phyloP scores from a whole-genome alignment of 2,329 filamentous ascomycete genomes.

The Graphilbum sp. region DNA sequence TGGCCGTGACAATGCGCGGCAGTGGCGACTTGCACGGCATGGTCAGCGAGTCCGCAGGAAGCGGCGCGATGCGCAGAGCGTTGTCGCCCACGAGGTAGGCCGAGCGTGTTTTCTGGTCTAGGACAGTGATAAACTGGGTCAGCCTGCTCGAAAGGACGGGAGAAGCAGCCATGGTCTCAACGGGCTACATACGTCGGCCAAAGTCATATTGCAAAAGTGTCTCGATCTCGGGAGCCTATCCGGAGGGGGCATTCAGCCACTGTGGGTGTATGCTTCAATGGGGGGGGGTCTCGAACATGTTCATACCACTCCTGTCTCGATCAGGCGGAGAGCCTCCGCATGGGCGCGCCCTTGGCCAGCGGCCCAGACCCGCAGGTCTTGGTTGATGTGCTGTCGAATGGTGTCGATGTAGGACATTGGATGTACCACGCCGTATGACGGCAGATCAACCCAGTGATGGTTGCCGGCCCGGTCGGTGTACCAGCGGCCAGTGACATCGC shows the following conservation, averaged over 20 bases:
- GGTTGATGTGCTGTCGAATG: not conserved
- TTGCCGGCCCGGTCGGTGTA: slow-evolving; percentile 6
- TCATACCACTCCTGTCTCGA: slow-evolving; percentile 2
- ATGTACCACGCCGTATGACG: slow-evolving; percentile 5
- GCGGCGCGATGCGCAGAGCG: slow-evolving; percentile 2
- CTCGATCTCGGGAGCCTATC: slow-evolving; percentile 7
- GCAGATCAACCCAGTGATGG: slow-evolving; percentile 6
- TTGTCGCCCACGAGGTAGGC: not conserved
- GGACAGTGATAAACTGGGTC: not conserved
- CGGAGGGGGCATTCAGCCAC: too few species aligned
- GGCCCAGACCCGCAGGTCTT: slow-evolving; percentile 1
- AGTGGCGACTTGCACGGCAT: slow-evolving; percentile 3
- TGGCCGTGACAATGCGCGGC: slow-evolving; percentile 9
- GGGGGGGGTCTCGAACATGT: too few species aligned
- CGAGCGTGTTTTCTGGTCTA: slow-evolving; percentile 8
- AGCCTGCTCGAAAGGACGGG: not conserved
- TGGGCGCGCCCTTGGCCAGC: slow-evolving; percentile 3
- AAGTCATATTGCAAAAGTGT: slow-evolving; percentile 8
- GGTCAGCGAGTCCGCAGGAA: slow-evolving; percentile 1
- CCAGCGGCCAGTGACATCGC: slow-evolving; percentile 7
- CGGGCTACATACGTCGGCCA: slow-evolving; percentile 5
- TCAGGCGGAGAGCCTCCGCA: slow-evolving; percentile 7
- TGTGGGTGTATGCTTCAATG: too few species aligned
- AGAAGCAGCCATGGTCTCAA: too few species aligned
- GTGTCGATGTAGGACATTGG: not conserved